Conservation (phyloP, 371 early-diverging fungal species). For the Mortierella sp. region DNA sequence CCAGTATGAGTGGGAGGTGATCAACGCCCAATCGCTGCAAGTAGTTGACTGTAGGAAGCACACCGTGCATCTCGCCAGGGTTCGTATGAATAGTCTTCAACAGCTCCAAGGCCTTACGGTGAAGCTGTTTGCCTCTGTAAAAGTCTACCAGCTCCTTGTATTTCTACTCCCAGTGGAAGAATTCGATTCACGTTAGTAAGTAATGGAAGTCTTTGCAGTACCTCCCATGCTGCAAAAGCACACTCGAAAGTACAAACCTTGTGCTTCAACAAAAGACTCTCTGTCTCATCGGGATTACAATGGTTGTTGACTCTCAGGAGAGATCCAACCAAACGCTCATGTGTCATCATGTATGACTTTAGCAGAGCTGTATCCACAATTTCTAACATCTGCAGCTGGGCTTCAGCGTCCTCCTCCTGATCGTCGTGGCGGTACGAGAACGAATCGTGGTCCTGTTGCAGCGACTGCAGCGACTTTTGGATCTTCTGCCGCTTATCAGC, state of each 20-base stretch:
- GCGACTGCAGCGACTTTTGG: constrained; percentile 23
- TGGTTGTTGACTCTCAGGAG: constrained; percentile 89
- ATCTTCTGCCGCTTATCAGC: constrained; percentile 79
- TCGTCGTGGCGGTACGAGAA: constrained; percentile 39
- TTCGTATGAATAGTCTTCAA: constrained; percentile 58
- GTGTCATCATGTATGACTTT: constrained; percentile 85
- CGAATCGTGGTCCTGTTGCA: constrained; percentile 35
- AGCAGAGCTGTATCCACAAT: constrained; percentile 93
- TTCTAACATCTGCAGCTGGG: constrained; percentile 66
- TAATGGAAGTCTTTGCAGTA: too few species aligned
- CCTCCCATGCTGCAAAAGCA: too few species aligned
- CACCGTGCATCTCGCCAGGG: constrained; percentile 70
- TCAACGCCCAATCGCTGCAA: constrained; percentile 80
- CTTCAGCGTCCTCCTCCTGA: constrained; percentile 62
- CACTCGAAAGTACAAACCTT: constrained; percentile 58
- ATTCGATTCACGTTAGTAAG: too few species aligned
- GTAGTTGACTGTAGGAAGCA: constrained; percentile 79
- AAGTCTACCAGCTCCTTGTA: constrained; percentile 90
- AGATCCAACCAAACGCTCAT: constrained; percentile 87
- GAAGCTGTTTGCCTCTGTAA: constrained; percentile 90
- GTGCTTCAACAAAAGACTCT: constrained; percentile 79
- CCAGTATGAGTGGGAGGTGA: constrained; percentile 84
- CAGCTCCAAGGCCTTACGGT: constrained; percentile 88
- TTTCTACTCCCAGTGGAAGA: constrained; percentile 63
- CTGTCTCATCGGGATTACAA: constrained; percentile 88